phyloP scores from a whole-genome alignment of 257 asterid genomes.

The Primulina huaijiensis region DNA sequence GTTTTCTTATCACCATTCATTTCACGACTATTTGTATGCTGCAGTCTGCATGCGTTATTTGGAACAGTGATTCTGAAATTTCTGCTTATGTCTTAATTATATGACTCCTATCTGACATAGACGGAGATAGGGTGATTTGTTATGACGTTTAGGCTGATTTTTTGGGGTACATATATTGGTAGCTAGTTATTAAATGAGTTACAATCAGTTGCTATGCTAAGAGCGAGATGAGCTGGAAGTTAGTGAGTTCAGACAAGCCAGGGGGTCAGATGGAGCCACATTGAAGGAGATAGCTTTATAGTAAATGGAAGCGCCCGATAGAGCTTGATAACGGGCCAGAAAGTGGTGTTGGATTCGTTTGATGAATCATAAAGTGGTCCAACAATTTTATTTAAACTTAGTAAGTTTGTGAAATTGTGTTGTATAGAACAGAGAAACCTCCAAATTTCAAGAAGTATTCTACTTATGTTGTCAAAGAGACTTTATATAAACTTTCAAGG shows the following conservation, averaged over 20 bases:
- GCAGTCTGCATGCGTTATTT: constrained; percentile 8
- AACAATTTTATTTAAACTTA: not conserved
- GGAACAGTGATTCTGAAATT: not conserved
- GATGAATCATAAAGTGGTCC: constrained; percentile 5
- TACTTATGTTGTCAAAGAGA: not conserved
- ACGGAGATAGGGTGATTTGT: not conserved
- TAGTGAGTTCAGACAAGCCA: constrained; percentile 1
- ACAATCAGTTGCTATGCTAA: not conserved
- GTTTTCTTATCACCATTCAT: not conserved
- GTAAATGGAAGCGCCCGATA: not conserved
- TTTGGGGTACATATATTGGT: constrained; percentile 12
- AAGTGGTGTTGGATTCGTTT: constrained; percentile 1
- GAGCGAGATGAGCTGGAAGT: not conserved
- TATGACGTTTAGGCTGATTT: not conserved
- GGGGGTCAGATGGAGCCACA: constrained; percentile 1
- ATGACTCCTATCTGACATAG: not conserved
- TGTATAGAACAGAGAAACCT: no score
- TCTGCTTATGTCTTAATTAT: not conserved
- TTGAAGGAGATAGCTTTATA: not conserved
- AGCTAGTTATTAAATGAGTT: not conserved
- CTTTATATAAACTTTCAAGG: not conserved
- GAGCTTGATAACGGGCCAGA: not conserved
- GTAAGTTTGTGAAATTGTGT: not conserved
- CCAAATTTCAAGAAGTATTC: not conserved
- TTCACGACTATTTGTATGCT: not conserved